Evolutionary conservation across 73 alveolate species (phyloP).

Genomic region (Paramecium biaurelia): DNA sequence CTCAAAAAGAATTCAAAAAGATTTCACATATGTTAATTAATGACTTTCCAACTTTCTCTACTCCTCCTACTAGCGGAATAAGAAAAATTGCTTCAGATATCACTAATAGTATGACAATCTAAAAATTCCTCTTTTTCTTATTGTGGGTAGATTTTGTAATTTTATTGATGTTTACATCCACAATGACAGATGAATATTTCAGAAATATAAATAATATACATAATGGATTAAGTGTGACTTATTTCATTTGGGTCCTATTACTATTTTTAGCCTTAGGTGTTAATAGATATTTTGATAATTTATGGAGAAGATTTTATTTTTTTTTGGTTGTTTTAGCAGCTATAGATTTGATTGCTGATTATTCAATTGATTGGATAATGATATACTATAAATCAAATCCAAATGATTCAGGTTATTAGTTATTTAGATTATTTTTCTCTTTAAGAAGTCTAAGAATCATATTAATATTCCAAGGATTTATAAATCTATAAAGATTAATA

Average conservation of each 20-base stretch:
- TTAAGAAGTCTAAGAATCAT: constrained; percentile 23
- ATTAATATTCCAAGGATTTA: constrained; percentile 11
- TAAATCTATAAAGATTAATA: neutral
- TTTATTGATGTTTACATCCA: neutral
- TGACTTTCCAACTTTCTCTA: neutral
- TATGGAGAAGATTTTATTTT: constrained; percentile 25
- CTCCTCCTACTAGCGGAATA: neutral
- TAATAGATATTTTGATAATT: constrained; percentile 26
- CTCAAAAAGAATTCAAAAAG: neutral
- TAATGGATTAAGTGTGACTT: neutral
- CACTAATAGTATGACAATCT: neutral
- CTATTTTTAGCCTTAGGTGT: neutral
- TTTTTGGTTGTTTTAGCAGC: neutral
- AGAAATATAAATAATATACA: neutral
- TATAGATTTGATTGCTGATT: neutral
- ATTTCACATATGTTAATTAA: neutral
- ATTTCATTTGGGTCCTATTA: neutral
- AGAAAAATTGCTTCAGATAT: neutral
- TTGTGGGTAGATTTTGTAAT: neutral
- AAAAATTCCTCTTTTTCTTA: neutral
- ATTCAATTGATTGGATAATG: neutral
- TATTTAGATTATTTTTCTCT: neutral
- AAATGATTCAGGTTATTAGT: neutral
- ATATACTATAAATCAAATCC: neutral
- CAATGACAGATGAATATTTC: neutral